A percentile compares a stretch with the other conserved stretches of the same genome.
phyloP scores from a whole-genome alignment of 2,329 filamentous ascomycete genomes.

The Ophiostoma sp. region DNA sequence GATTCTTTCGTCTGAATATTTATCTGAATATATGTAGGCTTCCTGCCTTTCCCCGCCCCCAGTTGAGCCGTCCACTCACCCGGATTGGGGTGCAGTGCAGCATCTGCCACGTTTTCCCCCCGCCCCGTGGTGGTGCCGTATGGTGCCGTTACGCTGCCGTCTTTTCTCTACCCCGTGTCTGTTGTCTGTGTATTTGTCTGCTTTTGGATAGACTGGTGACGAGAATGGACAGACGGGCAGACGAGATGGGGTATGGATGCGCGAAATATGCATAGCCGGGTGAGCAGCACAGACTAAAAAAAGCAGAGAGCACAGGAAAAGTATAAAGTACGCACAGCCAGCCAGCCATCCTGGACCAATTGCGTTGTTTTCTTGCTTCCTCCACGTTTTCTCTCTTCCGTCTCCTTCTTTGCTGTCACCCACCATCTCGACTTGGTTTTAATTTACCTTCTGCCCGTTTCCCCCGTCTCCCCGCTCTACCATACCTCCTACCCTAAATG shows the following conservation, averaged over 20 bases:
- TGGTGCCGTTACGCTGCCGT: background rate
- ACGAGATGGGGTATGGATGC: background rate
- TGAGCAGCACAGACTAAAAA: background rate
- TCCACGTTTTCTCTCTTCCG: background rate
- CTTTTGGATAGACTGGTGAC: background rate
- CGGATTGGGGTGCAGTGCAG: constrained; percentile 15
- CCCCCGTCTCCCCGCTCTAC: constrained; percentile 15
- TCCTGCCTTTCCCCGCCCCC: background rate
- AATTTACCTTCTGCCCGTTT: constrained; percentile 9
- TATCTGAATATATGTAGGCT: background rate
- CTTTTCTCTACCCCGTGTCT: background rate
- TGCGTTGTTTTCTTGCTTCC: constrained; percentile 1
- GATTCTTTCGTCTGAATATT: background rate
- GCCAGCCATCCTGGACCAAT: background rate
- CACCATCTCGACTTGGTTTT: background rate
- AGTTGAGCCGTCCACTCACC: constrained; percentile 15
- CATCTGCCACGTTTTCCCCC: background rate
- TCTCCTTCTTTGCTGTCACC: background rate
- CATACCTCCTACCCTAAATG: background rate
- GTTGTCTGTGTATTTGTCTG: background rate
- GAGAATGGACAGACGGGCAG: background rate
- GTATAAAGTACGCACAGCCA: background rate
- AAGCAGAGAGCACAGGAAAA: background rate
- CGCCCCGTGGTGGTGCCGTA: background rate
- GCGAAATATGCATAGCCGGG: background rate